phyloP scores from a whole-genome alignment of 2,329 filamentous ascomycete genomes.

The Aspergillus flavus region DNA sequence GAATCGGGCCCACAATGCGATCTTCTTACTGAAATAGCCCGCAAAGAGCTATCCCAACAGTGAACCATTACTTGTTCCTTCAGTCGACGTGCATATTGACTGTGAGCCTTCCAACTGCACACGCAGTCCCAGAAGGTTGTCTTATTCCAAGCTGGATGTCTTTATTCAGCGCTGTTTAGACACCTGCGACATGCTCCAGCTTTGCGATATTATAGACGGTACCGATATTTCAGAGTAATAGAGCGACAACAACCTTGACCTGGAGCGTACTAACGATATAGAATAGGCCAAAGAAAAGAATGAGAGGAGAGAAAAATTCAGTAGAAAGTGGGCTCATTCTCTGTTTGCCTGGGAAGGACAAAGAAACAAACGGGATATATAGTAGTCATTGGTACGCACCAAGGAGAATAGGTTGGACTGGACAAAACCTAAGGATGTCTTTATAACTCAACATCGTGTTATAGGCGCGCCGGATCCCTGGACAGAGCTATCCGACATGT shows the following conservation, averaged over 20 bases:
- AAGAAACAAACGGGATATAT: constrained; percentile 27
- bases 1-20: too few relatives aligned
- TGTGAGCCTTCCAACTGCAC: constrained; percentile 27
- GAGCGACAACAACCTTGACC: constrained; percentile 27
- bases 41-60: too few relatives aligned
- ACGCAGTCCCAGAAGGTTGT: constrained; percentile 31
- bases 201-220: too few relatives aligned
- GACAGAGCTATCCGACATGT: constrained; percentile 25
- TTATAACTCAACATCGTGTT: constrained; percentile 29
- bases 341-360: constrained; percentile 26
- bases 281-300: constrained; percentile 32
- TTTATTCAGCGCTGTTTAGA: constrained; percentile 33
- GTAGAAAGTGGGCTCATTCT: constrained; percentile 30
- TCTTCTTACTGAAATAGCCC: too few relatives aligned
- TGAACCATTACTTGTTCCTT: constrained; percentile 30
- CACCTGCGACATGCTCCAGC: constrained; percentile 22
- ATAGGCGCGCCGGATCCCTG: constrained; percentile 31
- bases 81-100: constrained; percentile 28
- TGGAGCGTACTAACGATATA: constrained; percentile 30
- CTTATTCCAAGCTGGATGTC: constrained; percentile 30
- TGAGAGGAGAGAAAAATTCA: constrained; percentile 22
- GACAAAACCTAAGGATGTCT: constrained; percentile 30
- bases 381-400: constrained; percentile 28
- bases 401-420: constrained; percentile 29
- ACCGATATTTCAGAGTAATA: constrained; percentile 29